These are phyloP conservation scores for Stylosanthes scabra DNA, from an alignment of 331 rosid genomes.

Conservation along the genomic window DNA sequence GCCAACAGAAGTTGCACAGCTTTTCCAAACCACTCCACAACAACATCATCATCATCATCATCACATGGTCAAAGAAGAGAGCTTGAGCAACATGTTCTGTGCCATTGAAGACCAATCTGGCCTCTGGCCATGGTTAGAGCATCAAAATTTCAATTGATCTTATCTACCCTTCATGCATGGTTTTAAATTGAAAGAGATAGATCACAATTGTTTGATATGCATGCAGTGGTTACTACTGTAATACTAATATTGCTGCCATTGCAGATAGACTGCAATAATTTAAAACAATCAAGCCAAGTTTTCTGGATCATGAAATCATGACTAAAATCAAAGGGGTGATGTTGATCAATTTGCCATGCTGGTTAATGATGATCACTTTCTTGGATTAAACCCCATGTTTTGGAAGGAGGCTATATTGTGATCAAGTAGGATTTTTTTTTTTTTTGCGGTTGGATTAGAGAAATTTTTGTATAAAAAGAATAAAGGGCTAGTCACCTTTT, in stretches of 20 bases:
- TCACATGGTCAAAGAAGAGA: conserved; percentile 79
- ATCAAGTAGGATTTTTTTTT: conserved; percentile 43
- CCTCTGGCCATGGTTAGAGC: conserved; percentile 97
- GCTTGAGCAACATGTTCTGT: conserved; percentile 84
- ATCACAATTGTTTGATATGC: too few species aligned
- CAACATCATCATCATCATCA: conserved; percentile 65
- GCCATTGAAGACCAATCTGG: conserved; percentile 87
- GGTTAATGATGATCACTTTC: conserved; percentile 39
- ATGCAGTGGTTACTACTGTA: too few species aligned
- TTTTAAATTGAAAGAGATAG: too few species aligned
- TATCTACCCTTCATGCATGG: too few species aligned
- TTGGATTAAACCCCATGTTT: conserved; percentile 49
- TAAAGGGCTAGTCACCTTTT: conserved; percentile 42
- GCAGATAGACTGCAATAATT: too few species aligned
- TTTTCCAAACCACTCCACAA: conserved; percentile 71
- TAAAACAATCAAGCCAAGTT: too few species aligned
- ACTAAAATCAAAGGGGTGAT: conserved; percentile 15
- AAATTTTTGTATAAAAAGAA: conserved; percentile 45
- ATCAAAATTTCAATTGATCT: conserved; percentile 77
- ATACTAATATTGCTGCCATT: too few species aligned
- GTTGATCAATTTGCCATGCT: conserved; percentile 42
- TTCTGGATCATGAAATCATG: background rate
- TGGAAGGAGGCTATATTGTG: conserved; percentile 46
- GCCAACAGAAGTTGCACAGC: conserved; percentile 70
- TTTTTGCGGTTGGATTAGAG: conserved; percentile 45